Evolutionary conservation across 176 grass and related monocot genomes (phyloP).

Genomic region (Rhynchospora breviuscula): DNA sequence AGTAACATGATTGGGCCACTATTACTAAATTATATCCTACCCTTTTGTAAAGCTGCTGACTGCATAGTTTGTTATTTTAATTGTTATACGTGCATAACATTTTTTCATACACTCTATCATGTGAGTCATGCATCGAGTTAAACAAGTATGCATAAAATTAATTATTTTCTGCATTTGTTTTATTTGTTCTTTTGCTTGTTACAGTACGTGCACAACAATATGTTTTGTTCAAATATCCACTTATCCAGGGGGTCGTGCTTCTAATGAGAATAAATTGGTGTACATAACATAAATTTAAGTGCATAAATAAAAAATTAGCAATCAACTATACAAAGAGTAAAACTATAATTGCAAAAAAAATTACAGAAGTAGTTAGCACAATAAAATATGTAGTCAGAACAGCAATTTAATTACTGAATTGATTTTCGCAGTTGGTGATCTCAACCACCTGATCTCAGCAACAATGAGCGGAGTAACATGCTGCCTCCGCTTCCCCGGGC

Average conservation of each 20-base stretch:
- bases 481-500: slow-evolving; percentile 76
- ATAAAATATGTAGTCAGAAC: not conserved
- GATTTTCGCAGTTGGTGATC: slow-evolving; percentile 48
- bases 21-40: not conserved
- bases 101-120: not conserved
- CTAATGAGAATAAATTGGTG: not conserved
- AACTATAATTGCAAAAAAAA: not conserved
- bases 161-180: too few relatives aligned
- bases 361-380: not conserved
- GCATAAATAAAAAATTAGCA: not conserved
- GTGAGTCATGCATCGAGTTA: too few relatives aligned
- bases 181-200: too few relatives aligned
- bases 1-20: not conserved
- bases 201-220: too few relatives aligned
- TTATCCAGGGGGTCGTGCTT: not conserved
- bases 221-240: too few relatives aligned
- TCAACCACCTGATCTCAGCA: slow-evolving; percentile 69
- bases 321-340: not conserved
- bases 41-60: not conserved
- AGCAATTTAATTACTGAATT: not conserved
- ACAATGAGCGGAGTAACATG: slow-evolving; percentile 78
- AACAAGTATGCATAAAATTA: too few relatives aligned
- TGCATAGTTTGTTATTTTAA: not conserved
- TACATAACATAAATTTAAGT: not conserved
- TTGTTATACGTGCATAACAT: not conserved